phyloP scores from a whole-genome alignment of 2,329 filamentous ascomycete genomes.

The Xylariomycetidae sp. region DNA sequence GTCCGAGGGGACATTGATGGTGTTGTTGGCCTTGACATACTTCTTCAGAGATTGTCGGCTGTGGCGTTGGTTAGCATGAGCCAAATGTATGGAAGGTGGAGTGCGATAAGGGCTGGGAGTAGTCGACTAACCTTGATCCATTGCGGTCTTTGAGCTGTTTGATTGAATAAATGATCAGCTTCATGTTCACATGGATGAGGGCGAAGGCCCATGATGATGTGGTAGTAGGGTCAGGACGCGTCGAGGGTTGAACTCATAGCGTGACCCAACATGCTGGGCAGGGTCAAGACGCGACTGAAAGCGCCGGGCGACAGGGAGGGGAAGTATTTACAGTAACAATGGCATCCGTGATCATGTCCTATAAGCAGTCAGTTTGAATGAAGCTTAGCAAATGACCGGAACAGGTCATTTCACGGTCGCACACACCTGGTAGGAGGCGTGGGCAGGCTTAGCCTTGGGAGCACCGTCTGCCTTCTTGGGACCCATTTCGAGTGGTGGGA shows the following conservation, averaged over 20 bases:
- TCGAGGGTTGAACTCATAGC: too few species aligned
- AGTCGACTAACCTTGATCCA: not conserved
- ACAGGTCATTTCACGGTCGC: conserved; percentile 5
- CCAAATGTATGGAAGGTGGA: not conserved
- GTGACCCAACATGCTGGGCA: too few species aligned
- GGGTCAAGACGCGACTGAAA: conserved; percentile 25
- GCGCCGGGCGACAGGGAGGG: conserved; percentile 32
- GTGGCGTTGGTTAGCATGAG: conserved; percentile 1
- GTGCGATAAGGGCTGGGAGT: too few species aligned
- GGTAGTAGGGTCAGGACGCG: too few species aligned
- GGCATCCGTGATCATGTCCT: conserved; percentile 62
- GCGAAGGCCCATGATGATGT: too few species aligned
- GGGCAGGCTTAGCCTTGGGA: conserved; percentile 48
- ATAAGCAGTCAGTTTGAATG: conserved; percentile 29
- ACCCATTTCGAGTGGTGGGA: conserved; percentile 44
- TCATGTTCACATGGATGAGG: too few species aligned
- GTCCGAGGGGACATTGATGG: conserved; percentile 31
- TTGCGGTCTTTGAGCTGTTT: not conserved
- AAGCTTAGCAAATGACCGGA: conserved; percentile 12
- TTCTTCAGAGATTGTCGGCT: conserved; percentile 59
- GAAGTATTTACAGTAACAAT: conserved; percentile 53
- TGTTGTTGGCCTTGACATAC: conserved; percentile 38
- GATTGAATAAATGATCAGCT: too few species aligned
- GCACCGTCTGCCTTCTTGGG: conserved; percentile 52
- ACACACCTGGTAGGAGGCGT: conserved; percentile 57